Evolutionary conservation across 2,329 filamentous ascomycete species (phyloP), one percentile per base, ranked within the genome.

Genomic region (Nannizzia gypsea): DNA sequence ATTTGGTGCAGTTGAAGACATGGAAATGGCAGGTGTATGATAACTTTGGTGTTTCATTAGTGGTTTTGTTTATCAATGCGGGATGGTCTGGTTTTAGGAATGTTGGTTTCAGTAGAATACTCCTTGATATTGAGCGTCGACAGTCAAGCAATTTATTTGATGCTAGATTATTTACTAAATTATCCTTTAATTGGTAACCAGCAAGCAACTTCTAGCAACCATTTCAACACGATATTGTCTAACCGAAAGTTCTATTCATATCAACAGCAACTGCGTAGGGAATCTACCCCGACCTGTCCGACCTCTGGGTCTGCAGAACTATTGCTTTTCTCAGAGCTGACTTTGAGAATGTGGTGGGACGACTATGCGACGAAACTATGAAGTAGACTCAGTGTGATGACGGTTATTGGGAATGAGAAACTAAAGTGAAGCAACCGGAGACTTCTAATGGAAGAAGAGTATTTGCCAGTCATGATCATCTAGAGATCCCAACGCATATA

Each of bases 1-100:
- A 15, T 89, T 96, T 70, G 79, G 75, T 44, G 74, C 72, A 46
- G 64, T 61, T 6, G 59, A 57, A 20, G 59, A 55, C 20, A 11
- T 31, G 22, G 55, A 56, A 22, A 54, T 40, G 34, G 46, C 40
- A 44, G 57, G 17, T 57, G 55, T 57, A 40, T 40, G 55, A 57
- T 48, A 58, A 24, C 38, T 28, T 11, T 38, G 60, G 54, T 46
- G 44, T 61, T 36, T 57, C 54, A 40, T 20, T 38, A 50, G 36
- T 58, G 55, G 31, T 3, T 36, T 36, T 58, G 50, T 40, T 40
- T 57, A 13, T 26, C 20, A 56, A 52, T n/a, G 58, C n/a, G 52
- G 58, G 59, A 62, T 62, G 58, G 31, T 36, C 55, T 52, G 55
- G 59, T 31, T 60, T 60, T n/a, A 56, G 34, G 2, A 36, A 20